phyloP scores from a whole-genome alignment of 2,329 filamentous ascomycete genomes.

The Rugonectria rugulosa region DNA sequence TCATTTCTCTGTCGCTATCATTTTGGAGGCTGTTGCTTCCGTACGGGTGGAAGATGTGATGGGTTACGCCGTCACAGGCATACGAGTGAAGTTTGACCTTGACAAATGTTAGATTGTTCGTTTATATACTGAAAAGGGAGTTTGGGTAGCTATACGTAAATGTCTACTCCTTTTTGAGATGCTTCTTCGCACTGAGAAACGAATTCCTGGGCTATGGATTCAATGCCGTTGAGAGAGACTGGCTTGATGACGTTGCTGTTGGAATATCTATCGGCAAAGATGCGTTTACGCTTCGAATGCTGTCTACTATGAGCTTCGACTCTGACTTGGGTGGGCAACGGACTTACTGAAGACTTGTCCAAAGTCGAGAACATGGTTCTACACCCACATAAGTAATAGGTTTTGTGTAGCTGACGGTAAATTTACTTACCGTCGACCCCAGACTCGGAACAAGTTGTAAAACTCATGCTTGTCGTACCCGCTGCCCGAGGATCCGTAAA shows the following conservation, averaged over 20 bases:
- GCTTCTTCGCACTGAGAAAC: slow-evolving; percentile 57
- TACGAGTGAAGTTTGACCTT: slow-evolving; percentile 62
- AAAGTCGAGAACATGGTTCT: slow-evolving; percentile 67
- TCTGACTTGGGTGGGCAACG: neutral
- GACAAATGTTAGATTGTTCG: neutral
- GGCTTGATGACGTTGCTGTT: slow-evolving; percentile 70
- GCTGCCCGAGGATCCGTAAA: slow-evolving; percentile 66
- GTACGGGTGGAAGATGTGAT: slow-evolving; percentile 70
- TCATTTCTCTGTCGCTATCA: slow-evolving; percentile 63
- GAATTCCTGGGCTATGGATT: slow-evolving; percentile 61
- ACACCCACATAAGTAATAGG: neutral
- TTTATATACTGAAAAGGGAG: too few species aligned
- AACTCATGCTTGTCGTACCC: slow-evolving; percentile 70
- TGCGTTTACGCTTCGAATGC: slow-evolving; percentile 67
- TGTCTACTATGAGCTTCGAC: slow-evolving; percentile 40
- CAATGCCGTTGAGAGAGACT: slow-evolving; percentile 62
- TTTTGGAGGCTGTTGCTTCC: slow-evolving; percentile 66
- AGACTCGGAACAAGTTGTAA: slow-evolving; percentile 65
- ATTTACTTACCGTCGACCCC: slow-evolving; percentile 55
- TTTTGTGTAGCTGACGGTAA: neutral
- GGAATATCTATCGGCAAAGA: slow-evolving; percentile 70
- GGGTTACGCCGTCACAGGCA: slow-evolving; percentile 71
- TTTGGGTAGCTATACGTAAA: slow-evolving; percentile 67
- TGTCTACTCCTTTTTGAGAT: slow-evolving; percentile 56
- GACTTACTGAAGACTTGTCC: slow-evolving; percentile 57